phyloP scores from a whole-genome alignment of 371 early-diverging fungal genomes.

The Mucor velutinosus region DNA sequence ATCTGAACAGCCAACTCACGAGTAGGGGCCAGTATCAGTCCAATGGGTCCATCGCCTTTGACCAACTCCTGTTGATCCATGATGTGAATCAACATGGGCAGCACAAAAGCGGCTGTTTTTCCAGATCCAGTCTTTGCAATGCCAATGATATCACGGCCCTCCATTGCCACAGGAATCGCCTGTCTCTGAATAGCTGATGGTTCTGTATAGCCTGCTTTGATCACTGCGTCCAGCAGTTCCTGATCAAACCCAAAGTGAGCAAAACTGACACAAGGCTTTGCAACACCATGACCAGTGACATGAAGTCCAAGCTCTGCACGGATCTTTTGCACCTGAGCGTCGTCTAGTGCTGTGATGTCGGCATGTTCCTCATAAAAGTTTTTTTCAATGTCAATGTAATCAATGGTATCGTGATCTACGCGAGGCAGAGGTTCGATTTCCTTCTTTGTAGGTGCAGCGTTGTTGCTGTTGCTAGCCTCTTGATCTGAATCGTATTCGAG shows the following conservation, averaged over 20 bases:
- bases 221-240: slow-evolving; percentile 64
- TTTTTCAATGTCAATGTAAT: slow-evolving; percentile 80
- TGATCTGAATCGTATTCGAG: slow-evolving; percentile 26
- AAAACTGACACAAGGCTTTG: slow-evolving; percentile 87
- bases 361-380: slow-evolving; percentile 83
- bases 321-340: slow-evolving; percentile 57
- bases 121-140: slow-evolving; percentile 90
- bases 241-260: slow-evolving; percentile 86
- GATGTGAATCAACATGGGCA: slow-evolving; percentile 89
- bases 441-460: slow-evolving; percentile 29
- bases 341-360: slow-evolving; percentile 65
- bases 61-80: slow-evolving; percentile 77
- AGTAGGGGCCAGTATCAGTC: slow-evolving; percentile 79
- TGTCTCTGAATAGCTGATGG: slow-evolving; percentile 86
- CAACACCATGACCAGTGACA: slow-evolving; percentile 64
- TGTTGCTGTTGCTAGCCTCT: slow-evolving; percentile 22
- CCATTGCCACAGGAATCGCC: slow-evolving; percentile 74
- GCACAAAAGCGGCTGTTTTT: slow-evolving; percentile 75
- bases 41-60: slow-evolving; percentile 76
- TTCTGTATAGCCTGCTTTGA: slow-evolving; percentile 64
- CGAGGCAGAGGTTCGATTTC: slow-evolving; percentile 71
- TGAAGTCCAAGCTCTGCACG: slow-evolving; percentile 63
- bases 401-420: slow-evolving; percentile 73
- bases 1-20: slow-evolving; percentile 94
- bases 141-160: slow-evolving; percentile 84